Evolutionary conservation across 1,284 basidiomycete species (phyloP), one percentile per base, ranked within the genome.

Genomic region (Cutaneotrichosporon sp.): DNA sequence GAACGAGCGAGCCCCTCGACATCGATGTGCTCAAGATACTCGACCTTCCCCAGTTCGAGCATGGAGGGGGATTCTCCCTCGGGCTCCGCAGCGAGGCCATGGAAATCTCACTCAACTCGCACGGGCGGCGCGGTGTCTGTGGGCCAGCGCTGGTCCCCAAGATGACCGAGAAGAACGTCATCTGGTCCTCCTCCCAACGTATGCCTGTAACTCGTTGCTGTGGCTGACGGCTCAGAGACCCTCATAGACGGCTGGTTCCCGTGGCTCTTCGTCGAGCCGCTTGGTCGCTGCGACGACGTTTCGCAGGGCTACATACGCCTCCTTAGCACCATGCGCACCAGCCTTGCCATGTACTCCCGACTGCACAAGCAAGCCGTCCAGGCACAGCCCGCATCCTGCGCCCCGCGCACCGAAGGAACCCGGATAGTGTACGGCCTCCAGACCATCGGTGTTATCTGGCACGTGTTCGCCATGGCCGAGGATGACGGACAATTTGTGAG

Each of bases 211-310:
- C 20, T 14, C 10, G 13, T 8, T 8, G 9, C 11, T 9, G 18
- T 16, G 8, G 51, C 49, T 59, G 22, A 63, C 34, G 3, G 4
- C 3, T 6, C 25, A 63, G 62, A 52, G 16, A 22, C 54, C 7
- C 33, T 43, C 2, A 9, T 31, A 0, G 58, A 63, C 9, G 54
- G 58, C 24, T 63, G 62, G 62, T 63, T 56, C 54, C 58, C 62
- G 2, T 63, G 62, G 62, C 45, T 63, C 18, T 36, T 56, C 18
- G 51, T 63, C 11, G 62, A 63, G 22, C 54, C 58, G 3, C 47
- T 27, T n/a, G 58, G 62, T 14, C 42, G 56, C 16, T 29, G 49
- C 9, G 27, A 25, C 22, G 43, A 56, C 20, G 31, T 16, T 3
- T 54, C 58, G 0, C 31, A 45, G 1, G 54, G 42, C 27, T 25